Percentiles rank a stretch among this genome's conserved stretches.
Conservation (phyloP, 495 filamentous ascomycete genomes). For the Xylaria acuta region DNA sequence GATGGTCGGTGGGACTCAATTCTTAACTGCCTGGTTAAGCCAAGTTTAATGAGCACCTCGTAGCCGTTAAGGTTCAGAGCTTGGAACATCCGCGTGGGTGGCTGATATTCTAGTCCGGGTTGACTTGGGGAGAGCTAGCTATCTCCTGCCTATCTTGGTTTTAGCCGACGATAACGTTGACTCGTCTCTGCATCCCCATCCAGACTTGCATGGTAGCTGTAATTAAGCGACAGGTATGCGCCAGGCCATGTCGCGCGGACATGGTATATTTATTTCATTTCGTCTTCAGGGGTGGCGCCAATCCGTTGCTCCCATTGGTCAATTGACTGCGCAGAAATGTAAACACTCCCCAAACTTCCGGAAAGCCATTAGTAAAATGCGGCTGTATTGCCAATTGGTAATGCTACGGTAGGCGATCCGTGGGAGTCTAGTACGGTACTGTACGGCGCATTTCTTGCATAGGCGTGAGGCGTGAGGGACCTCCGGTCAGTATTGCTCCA, state of each 20-base stretch:
- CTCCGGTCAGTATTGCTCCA: background rate
- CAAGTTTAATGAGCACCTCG: constrained; percentile 5
- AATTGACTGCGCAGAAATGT: background rate
- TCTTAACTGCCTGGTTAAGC: constrained; percentile 24
- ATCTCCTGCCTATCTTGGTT: constrained; percentile 26
- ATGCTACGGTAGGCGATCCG: background rate
- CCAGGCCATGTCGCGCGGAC: constrained; percentile 7
- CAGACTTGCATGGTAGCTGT: constrained; percentile 14
- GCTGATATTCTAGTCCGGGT: background rate
- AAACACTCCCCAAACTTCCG: background rate
- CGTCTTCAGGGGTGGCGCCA: constrained; percentile 2
- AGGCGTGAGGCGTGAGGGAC: background rate
- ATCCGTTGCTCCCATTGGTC: constrained; percentile 10
- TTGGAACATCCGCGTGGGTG: background rate
- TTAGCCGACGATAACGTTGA: constrained; percentile 28
- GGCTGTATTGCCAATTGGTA: constrained; percentile 18
- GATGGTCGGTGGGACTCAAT: background rate
- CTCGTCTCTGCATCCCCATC: constrained; percentile 20
- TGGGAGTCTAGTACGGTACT: background rate
- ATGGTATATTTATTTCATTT: constrained; percentile 6
- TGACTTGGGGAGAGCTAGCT: background rate
- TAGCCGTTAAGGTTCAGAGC: background rate
- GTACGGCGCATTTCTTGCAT: background rate
- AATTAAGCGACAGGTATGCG: constrained; percentile 19
- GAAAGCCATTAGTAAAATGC: constrained; percentile 19